phyloP scores from a whole-genome alignment of 1,284 basidiomycete genomes.

The Caloboletus firmus region DNA sequence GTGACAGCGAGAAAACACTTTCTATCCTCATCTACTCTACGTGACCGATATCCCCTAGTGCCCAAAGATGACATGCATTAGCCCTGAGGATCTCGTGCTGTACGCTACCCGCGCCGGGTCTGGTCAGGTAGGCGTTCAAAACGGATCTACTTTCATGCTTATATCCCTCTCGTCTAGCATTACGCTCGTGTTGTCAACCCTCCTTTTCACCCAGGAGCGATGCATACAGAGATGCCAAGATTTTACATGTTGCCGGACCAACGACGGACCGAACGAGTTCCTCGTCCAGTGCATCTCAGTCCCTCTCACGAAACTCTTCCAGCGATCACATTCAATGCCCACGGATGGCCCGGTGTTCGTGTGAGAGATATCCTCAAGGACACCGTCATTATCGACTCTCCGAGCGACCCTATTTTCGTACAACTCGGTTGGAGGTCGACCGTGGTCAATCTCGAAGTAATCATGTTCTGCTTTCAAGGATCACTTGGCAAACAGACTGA shows the following conservation, averaged over 20 bases:
- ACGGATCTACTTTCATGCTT: not conserved
- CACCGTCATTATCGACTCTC: constrained; percentile 1
- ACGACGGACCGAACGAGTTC: constrained; percentile 11
- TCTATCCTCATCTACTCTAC: too few species aligned
- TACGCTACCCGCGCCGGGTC: not conserved
- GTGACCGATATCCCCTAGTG: not conserved
- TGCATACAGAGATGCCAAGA: constrained; percentile 8
- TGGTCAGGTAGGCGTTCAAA: not conserved
- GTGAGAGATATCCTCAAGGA: constrained; percentile 11
- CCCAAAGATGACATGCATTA: not conserved
- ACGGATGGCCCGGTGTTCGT: constrained; percentile 12
- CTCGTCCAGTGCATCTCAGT: constrained; percentile 5
- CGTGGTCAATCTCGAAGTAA: constrained; percentile 13
- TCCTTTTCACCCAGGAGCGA: constrained; percentile 9
- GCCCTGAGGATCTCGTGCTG: not conserved
- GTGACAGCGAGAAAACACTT: not conserved
- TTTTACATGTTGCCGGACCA: constrained; percentile 1
- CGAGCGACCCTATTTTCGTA: constrained; percentile 11
- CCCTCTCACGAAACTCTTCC: constrained; percentile 7
- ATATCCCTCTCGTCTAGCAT: not conserved
- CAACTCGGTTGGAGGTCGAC: constrained; percentile 14
- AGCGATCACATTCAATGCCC: constrained; percentile 5
- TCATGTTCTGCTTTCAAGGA: not conserved
- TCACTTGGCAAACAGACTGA: not conserved
- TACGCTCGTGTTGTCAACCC: constrained; percentile 3